Evolutionary conservation across 768 basidiomycete species (phyloP).

Genomic region (Suillus luteus): DNA sequence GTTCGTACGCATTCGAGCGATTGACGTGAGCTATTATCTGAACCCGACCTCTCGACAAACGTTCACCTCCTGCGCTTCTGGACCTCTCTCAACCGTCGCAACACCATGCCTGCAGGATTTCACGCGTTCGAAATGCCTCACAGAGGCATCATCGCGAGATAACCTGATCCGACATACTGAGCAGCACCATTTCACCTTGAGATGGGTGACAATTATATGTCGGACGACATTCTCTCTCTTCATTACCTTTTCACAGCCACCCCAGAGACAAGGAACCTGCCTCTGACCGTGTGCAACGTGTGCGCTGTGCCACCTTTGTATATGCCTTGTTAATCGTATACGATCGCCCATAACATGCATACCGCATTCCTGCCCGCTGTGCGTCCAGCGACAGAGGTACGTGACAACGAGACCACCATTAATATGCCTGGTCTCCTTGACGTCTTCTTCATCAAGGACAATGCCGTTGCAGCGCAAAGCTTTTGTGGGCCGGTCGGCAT

Average conservation of each 20-base stretch:
- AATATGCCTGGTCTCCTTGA: neutral
- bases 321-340: slow-evolving; percentile 28
- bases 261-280: slow-evolving; percentile 26
- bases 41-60: slow-evolving; percentile 20
- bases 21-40: slow-evolving; percentile 12
- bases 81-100: slow-evolving; percentile 3
- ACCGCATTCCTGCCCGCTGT: slow-evolving; percentile 26
- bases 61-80: slow-evolving; percentile 24
- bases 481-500: neutral
- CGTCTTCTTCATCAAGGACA: slow-evolving; percentile 5
- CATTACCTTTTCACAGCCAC: slow-evolving; percentile 28
- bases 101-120: slow-evolving; percentile 19
- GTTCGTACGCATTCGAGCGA: neutral
- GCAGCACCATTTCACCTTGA: slow-evolving; percentile 34
- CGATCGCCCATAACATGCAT: slow-evolving; percentile 30
- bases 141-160: slow-evolving; percentile 36
- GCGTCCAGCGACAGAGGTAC: slow-evolving; percentile 30
- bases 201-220: slow-evolving; percentile 29
- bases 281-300: slow-evolving; percentile 17
- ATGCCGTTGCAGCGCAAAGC: neutral
- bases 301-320: slow-evolving; percentile 27
- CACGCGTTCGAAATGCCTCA: slow-evolving; percentile 34
- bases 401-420: slow-evolving; percentile 20
- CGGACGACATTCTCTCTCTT: slow-evolving; percentile 36
- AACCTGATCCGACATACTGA: slow-evolving; percentile 27